Base-by-base conservation (phyloP, 2,329 filamentous ascomycete species). In the Pseudonectria foliicola region DNA sequence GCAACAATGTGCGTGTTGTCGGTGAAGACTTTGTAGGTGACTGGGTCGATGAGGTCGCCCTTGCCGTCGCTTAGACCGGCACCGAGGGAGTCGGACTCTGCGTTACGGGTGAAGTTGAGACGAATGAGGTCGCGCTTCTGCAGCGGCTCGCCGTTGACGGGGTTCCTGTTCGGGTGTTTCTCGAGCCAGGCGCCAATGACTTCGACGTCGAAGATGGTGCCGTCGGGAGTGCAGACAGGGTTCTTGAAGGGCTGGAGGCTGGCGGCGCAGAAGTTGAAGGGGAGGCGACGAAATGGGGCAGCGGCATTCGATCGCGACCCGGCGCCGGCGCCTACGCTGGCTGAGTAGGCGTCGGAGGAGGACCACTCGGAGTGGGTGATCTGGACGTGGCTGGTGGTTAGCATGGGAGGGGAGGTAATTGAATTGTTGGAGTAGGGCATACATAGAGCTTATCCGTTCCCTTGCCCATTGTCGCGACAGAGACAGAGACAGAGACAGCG, bases 311-410 rank as follows among this genome's bases (percentile, higher is more conserved):
- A 75, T 14, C 71, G 59, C 60, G 71, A 61, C 56, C 73, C 59
- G 37, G 82, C 76, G 49, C 78, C 79, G 37, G 81, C 72, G 50
- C 84, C 84, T 18, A 75, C 81, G 57, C 80, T 89, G 48, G 88
- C 87, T 23, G 85, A 84, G 63, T 85, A 95, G 39, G 86, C 80
- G 61, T 95, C 89, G 31, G 82, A 79, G 6, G 88, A 95, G 7
- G 87, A 82, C 92, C 92, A 98, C 71, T 98, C 92, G 27, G 86
- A 93, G 66, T 98, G 93, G 36, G 92, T 98, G 55, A 98, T 98
- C 60, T 67, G 36, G 15, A 21, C 12, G 13, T 15, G 11, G 12
- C 18, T 21, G 25, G 34, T 29, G 33, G 28, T 32, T 23, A 39
- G 31, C 12, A 27, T 33, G 16, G 4, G 10, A 29, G 18, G 13